Evolutionary conservation across 192 early-diverging fungal species (phyloP).

Genomic region (Coemansia sp.): DNA sequence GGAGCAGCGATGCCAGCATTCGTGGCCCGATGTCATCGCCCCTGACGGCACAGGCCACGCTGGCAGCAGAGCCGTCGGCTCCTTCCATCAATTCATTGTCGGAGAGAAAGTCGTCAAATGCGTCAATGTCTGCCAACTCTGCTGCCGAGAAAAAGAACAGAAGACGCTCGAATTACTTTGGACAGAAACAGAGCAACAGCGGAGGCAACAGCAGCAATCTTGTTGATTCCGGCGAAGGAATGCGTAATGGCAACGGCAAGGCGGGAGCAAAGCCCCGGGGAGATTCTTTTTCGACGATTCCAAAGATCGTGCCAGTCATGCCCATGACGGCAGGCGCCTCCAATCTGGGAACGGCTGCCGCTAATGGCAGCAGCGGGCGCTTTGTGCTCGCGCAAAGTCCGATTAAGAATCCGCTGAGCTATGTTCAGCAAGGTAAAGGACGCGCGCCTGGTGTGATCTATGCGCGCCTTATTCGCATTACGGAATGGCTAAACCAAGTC

Average conservation of each 20-base stretch:
- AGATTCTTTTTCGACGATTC: constrained; percentile 42
- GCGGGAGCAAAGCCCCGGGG: constrained; percentile 26
- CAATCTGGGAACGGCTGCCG: background rate
- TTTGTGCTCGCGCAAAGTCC: constrained; percentile 50
- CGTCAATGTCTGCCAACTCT: constrained; percentile 26
- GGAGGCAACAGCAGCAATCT: background rate
- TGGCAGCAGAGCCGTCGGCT: constrained; percentile 35
- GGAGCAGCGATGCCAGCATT: constrained; percentile 16
- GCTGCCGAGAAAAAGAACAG: constrained; percentile 39
- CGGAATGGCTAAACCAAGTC: constrained; percentile 55
- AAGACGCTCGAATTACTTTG: constrained; percentile 53
- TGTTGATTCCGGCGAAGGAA: constrained; percentile 15
- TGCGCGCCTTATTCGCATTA: constrained; percentile 45
- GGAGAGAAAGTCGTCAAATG: constrained; percentile 45
- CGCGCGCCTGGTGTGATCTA: constrained; percentile 52
- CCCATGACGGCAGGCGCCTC: background rate
- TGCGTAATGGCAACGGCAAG: constrained; percentile 18
- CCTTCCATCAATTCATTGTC: constrained; percentile 33
- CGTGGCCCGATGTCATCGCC: constrained; percentile 27
- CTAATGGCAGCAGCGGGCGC: constrained; percentile 12
- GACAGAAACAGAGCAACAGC: constrained; percentile 42
- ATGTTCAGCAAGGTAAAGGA: constrained; percentile 47
- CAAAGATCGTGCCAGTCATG: constrained; percentile 28
- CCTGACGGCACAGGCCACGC: constrained; percentile 24
- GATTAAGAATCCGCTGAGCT: constrained; percentile 46